Evolutionary conservation across 2,329 filamentous ascomycete species (phyloP).

Genomic region (Cytospora mali): DNA sequence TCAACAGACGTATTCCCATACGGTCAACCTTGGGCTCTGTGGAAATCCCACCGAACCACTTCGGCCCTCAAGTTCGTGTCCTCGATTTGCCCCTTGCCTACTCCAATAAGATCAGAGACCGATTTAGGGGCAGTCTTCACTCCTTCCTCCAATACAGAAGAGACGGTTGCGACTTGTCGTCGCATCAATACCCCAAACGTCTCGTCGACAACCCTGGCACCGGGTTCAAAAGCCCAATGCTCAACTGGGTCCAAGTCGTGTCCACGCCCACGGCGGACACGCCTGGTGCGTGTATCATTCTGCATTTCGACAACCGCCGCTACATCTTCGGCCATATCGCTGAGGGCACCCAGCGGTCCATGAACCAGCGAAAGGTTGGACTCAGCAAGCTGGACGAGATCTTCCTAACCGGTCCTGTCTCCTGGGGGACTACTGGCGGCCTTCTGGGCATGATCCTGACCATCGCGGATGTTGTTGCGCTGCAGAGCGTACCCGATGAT

Average conservation of each 20-base stretch:
- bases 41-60: constrained; percentile 1
- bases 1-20: neutral
- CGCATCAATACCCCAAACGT: neutral
- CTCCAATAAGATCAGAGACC: neutral
- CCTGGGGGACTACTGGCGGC: constrained; percentile 79
- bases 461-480: constrained; percentile 67
- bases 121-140: neutral
- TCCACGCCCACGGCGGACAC: constrained; percentile 88
- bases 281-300: constrained; percentile 72
- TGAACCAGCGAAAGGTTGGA: constrained; percentile 67
- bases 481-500: constrained; percentile 35
- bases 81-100: neutral
- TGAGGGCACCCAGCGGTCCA: constrained; percentile 83
- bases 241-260: constrained; percentile 72
- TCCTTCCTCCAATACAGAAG: constrained; percentile 9
- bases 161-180: neutral
- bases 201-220: constrained; percentile 10
- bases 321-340: constrained; percentile 83
- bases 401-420: constrained; percentile 77
- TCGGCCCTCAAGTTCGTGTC: constrained; percentile 4
- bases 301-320: constrained; percentile 79
- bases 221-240: constrained; percentile 55
- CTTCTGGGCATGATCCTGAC: constrained; percentile 84
- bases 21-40: neutral
- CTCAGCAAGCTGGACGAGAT: constrained; percentile 71